Evolutionary conservation across 805 yeast species (phyloP), one percentile per base, ranked within the genome.

Genomic region (Jamesozyma rosinii): DNA sequence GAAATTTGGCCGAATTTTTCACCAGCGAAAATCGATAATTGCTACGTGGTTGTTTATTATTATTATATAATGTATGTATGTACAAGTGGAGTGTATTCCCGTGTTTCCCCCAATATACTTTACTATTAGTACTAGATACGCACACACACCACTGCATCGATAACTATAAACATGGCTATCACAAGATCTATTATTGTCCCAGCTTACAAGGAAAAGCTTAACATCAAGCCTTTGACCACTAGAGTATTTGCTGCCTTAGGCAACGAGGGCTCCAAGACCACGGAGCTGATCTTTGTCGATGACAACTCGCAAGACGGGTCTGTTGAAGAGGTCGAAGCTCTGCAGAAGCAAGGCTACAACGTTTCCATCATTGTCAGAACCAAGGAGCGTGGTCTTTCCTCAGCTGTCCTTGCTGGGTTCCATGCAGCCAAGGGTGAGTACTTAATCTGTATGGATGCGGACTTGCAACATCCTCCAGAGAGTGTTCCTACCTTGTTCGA

Each of bases 381-480:
- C 19, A 65, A 61, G 3, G 77, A 72, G 52, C 66, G 76, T 52
- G 77, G 77, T 18, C 56, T 72, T 26, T 68, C 74, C 19, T 69
- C 75, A 37, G 77, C 77, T 26, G 77, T 72, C 10, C 50, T 72
- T 50, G 65, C 64, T 50, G 77, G 77, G 14, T 72, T 72, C 54
- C 50, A 59, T 37, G 75, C 69, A 40, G 68, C 74, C 24, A 57
- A 68, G 42, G 77, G 77, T 50, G 67, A 69, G 39, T 69, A 70
- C 48, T 49, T 72, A 44, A 61, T 72, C 34, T 72, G 77, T 52
- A 72, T 72, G 76, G 77, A 72, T 54, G 77, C 77, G 20, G 77
- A 72, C 55, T 61, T 72, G 43, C 75, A 72, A 55, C 76, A 72
- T 52, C 77, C 76, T 36, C 77, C 77, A 27, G 77, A 72, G 53